Evolutionary conservation across 352 stramenopile genomes (phyloP), one percentile per base, ranked within the genome.

Genomic region (Blastocystis sp.): DNA sequence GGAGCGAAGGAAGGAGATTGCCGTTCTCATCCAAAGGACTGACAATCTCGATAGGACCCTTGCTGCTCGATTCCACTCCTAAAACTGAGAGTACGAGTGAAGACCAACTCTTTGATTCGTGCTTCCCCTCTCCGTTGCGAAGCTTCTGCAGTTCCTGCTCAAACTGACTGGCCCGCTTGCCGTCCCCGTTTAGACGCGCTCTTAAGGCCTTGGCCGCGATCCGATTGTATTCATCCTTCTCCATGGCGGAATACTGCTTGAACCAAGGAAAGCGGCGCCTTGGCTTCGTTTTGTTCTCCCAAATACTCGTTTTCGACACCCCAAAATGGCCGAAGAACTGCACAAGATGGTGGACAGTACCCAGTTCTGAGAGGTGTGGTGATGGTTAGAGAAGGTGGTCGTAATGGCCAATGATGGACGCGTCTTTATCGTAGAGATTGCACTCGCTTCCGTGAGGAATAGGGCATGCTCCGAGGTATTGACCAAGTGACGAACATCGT

Each of bases 401-500:
- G 61, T 89, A 29, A 41, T 89, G 62, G 55, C 79, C 59, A 89
- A 89, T n/a, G 79, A 89, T 79, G 79, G 79, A 19, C 41, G 79
- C 9, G 29, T 66, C 12, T 80, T 89, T 63, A 78, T 71, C 16
- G 79, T 89, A 62, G 6, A 21, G n/a, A 62, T 31, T n/a, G 24
- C 16, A 3, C 35, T 1, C 6, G 2, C 60, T 62, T 29, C 24
- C 24, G 12, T 89, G 13, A 89, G 3, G 29, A 59, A 21, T 61
- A 89, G 79, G 79, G 79, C 35, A 80, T 80, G 63, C 45, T 89
- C 2, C 63, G 79, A 51, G 79, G 79, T 51, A 39, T 89, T n/a
- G 79, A 89, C 29, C 79, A 89, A 55, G 79, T 89, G 9, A 89
- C 79, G 21, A 89, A 89, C 41, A 12, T 89, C 26, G 33, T 89